Conservation (phyloP, 805 yeast species). For the Phaffomyces thermotolerans region DNA sequence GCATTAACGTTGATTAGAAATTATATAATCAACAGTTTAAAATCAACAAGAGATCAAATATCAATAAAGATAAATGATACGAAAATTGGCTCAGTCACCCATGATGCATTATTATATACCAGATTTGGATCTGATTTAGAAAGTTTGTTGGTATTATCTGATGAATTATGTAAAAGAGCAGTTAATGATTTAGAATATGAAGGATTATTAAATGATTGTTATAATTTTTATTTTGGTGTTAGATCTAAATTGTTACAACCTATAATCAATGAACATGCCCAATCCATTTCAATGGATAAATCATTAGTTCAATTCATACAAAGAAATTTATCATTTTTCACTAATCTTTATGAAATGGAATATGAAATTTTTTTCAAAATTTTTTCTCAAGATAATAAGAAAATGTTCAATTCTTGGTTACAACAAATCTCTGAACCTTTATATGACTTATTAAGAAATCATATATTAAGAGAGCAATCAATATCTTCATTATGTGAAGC, state of each 20-base stretch:
- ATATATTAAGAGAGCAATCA: conserved; percentile 62
- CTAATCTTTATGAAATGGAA: conserved; percentile 56
- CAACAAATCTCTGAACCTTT: conserved; percentile 66
- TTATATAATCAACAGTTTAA: conserved; percentile 42
- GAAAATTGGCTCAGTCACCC: conserved; percentile 33
- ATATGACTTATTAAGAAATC: conserved; percentile 60
- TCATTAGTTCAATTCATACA: conserved; percentile 56
- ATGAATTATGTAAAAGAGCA: conserved; percentile 33
- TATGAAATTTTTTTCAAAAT: conserved; percentile 47
- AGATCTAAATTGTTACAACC: conserved; percentile 44
- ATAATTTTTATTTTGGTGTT: conserved; percentile 51
- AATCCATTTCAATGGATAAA: conserved; percentile 19
- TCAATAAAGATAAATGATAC: conserved; percentile 18
- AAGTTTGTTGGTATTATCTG: conserved; percentile 28
- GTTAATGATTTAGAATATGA: conserved; percentile 44
- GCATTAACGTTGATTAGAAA: conserved; percentile 69
- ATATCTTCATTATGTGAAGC: conserved; percentile 68
- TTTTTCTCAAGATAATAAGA: conserved; percentile 36
- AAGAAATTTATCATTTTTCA: conserved; percentile 50
- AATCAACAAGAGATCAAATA: conserved; percentile 27
- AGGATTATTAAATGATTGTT: conserved; percentile 63
- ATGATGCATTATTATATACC: conserved; percentile 59
- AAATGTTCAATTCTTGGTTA: conserved; percentile 48
- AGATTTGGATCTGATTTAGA: conserved; percentile 47
- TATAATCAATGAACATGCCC: conserved; percentile 32